Percentiles rank a stretch among this genome's conserved stretches.
Conservation (phyloP, 1,284 basidiomycete species). For the Fomitiporia mediterranea region DNA sequence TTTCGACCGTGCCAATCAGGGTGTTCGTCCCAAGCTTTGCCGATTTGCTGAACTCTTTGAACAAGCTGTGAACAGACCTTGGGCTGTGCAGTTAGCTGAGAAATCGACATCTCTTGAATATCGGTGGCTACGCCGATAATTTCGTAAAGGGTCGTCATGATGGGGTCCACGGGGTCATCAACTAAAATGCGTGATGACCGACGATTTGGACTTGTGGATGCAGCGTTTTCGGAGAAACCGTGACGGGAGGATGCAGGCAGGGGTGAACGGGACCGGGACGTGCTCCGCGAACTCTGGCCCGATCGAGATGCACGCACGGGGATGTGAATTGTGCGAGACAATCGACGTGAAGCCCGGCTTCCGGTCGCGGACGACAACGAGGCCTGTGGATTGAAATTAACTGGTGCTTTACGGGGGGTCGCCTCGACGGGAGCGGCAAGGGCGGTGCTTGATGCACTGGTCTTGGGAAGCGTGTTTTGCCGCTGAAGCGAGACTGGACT, state of each 20-base stretch:
- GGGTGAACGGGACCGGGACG: conserved; percentile 92
- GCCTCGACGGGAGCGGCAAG: conserved; percentile 54
- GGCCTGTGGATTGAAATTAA: conserved; percentile 42
- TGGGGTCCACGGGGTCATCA: conserved; percentile 81
- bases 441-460: conserved; percentile 48
- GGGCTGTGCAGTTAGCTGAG: conserved; percentile 79
- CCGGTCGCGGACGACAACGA: conserved; percentile 47
- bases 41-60: conserved; percentile 85
- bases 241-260: conserved; percentile 65
- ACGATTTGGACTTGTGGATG: conserved; percentile 49
- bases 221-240: conserved; percentile 54
- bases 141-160: conserved; percentile 88
- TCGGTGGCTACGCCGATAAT: conserved; percentile 95
- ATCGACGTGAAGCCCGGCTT: conserved; percentile 58
- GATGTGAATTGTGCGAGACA: conserved; percentile 79
- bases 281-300: conserved; percentile 87
- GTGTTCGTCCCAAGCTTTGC: conserved; percentile 94
- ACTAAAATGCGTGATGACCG: conserved; percentile 70
- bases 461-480: conserved; percentile 62
- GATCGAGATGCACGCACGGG: conserved; percentile 64
- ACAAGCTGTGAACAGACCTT: conserved; percentile 86
- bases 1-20: conserved; percentile 97
- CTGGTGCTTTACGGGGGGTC: conserved; percentile 55
- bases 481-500: conserved; percentile 65
- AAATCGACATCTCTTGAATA: conserved; percentile 84